Evolutionary conservation across 2,329 filamentous ascomycete species (phyloP).

Genomic region (Fusarium sp.): DNA sequence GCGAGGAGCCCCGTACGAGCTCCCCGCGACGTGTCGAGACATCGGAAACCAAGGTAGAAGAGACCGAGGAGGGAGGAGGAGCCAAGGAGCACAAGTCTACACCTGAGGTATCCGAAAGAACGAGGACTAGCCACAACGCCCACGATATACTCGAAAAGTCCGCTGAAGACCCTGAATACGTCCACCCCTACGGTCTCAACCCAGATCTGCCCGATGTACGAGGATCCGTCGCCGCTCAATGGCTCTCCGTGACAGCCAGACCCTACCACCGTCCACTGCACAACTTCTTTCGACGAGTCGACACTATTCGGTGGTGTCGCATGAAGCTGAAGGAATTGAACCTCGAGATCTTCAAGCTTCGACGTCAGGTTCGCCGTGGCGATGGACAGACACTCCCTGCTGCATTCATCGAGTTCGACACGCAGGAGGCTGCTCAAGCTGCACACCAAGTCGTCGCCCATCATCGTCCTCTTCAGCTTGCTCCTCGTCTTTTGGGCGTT

Average conservation of each 20-base stretch:
- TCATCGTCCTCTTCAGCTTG: constrained; percentile 86
- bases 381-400: constrained; percentile 73
- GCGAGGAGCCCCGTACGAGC: constrained; percentile 2
- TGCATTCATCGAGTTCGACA: constrained; percentile 90
- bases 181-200: constrained; percentile 49
- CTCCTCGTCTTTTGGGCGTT: constrained; percentile 83
- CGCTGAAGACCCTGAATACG: constrained; percentile 45
- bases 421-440: constrained; percentile 82
- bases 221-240: constrained; percentile 71
- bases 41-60: background rate
- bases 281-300: constrained; percentile 84
- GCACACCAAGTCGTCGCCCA: constrained; percentile 89
- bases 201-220: constrained; percentile 50
- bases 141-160: constrained; percentile 31
- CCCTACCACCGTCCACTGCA: constrained; percentile 75
- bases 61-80: background rate
- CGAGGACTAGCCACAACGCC: background rate
- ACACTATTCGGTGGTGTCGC: constrained; percentile 92
- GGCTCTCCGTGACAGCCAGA: constrained; percentile 75
- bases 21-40: constrained; percentile 6
- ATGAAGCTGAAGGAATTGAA: constrained; percentile 54
- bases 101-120: constrained; percentile 16
- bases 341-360: constrained; percentile 66
- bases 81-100: constrained; percentile 16
- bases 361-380: constrained; percentile 76